A percentile compares a stretch with the other conserved stretches of the same genome.
Evolutionary conservation across 345 rosid species (phyloP).

Genomic region (Citrus cavaleriei): DNA sequence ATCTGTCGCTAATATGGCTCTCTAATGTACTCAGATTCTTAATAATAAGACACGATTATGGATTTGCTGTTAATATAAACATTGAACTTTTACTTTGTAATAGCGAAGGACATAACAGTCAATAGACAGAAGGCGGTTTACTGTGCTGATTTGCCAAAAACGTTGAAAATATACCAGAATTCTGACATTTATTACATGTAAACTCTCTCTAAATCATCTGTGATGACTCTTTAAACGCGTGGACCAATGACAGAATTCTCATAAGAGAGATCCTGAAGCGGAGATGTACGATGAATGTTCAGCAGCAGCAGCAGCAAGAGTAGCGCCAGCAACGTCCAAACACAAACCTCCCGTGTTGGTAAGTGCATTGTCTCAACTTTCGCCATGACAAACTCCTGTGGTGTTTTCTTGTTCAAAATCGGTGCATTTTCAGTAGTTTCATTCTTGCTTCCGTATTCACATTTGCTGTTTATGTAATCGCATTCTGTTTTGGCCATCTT

Average conservation of each 20-base stretch:
- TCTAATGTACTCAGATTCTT: neutral
- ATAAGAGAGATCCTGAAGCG: neutral
- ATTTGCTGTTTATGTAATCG: neutral
- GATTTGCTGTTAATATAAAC: neutral
- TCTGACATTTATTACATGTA: neutral
- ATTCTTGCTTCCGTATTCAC: neutral
- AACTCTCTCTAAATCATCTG: neutral
- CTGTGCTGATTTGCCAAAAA: neutral
- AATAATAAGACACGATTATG: neutral
- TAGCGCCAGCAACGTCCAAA: constrained; percentile 7
- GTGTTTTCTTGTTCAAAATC: constrained; percentile 1
- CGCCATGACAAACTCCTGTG: neutral
- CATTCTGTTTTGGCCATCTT: neutral
- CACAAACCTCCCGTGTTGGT: constrained; percentile 13
- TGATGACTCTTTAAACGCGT: neutral
- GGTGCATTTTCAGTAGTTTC: neutral
- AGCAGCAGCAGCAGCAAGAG: constrained; percentile 19
- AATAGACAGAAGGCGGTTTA: no score
- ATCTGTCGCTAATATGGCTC: neutral
- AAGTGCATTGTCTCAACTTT: constrained; percentile 2
- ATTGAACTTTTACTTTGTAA: neutral
- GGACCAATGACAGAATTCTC: neutral
- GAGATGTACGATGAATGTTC: constrained; percentile 4
- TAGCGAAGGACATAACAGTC: neutral
- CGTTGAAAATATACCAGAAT: neutral